Percentiles rank a stretch among this genome's conserved stretches.
Evolutionary conservation across 2,329 filamentous ascomycete species (phyloP).

Genomic region (Ophiobolus disseminans): DNA sequence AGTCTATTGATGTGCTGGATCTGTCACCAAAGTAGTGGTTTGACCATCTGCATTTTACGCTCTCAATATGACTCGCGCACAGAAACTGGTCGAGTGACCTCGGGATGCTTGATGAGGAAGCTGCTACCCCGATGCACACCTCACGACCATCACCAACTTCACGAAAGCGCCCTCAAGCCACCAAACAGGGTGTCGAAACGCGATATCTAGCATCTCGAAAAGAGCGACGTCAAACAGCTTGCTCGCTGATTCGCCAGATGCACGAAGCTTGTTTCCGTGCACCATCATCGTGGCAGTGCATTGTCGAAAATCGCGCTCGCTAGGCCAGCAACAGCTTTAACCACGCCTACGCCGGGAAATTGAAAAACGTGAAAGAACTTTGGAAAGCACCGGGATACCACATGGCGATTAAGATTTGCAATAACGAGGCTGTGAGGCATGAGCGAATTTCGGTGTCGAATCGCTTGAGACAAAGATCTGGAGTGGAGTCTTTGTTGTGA

Average conservation of each 20-base stretch:
- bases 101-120: slow-evolving; percentile 3
- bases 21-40: too few relatives aligned
- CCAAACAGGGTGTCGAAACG: not conserved
- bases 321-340: slow-evolving; percentile 32
- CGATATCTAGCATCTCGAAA: not conserved
- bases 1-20: too few relatives aligned
- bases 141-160: not conserved
- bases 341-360: slow-evolving; percentile 18
- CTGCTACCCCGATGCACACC: not conserved
- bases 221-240: not conserved
- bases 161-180: not conserved
- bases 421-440: slow-evolving; percentile 14
- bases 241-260: slow-evolving; percentile 2
- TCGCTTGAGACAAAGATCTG: slow-evolving; percentile 20
- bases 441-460: slow-evolving; percentile 36
- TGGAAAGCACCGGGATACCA: slow-evolving; percentile 10
- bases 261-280: not conserved
- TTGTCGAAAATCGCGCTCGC: slow-evolving; percentile 12
- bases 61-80: too few relatives aligned
- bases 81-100: not conserved
- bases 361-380: slow-evolving; percentile 14
- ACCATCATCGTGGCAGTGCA: slow-evolving; percentile 7
- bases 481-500: slow-evolving; percentile 11
- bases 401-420: slow-evolving; percentile 16
- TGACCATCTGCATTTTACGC: too few relatives aligned